Conservation (phyloP, 495 filamentous ascomycete genomes). For the Podospora fimiseda region DNA sequence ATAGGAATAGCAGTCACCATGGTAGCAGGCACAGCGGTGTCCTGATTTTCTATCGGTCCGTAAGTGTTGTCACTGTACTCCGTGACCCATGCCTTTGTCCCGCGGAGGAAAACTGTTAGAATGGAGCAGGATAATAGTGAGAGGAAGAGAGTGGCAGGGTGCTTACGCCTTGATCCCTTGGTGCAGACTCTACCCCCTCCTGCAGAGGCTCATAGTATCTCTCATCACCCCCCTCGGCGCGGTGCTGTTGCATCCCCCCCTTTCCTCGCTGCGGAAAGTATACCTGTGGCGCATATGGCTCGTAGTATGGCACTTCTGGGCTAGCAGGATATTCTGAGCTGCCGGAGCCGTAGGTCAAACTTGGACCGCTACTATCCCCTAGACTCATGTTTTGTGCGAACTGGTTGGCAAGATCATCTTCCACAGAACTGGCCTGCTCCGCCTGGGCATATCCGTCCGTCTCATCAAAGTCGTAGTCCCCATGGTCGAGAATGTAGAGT, state of each 20-base stretch:
- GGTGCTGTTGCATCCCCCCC: constrained; percentile 5
- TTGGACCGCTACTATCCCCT: background rate
- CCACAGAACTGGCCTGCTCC: background rate
- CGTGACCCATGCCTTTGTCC: constrained; percentile 9
- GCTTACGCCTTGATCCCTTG: constrained; percentile 13
- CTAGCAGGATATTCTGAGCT: background rate
- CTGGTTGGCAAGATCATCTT: constrained; percentile 2
- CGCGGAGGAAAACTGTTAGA: background rate
- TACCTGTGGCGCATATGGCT: constrained; percentile 15
- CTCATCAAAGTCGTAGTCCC: background rate
- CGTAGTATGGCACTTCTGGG: constrained; percentile 22
- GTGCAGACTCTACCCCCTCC: background rate
- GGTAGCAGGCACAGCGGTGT: background rate
- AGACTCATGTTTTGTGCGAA: constrained; percentile 13
- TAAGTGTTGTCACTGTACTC: constrained; percentile 11
- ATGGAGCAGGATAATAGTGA: background rate
- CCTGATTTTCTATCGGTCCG: constrained; percentile 4
- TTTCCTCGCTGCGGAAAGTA: background rate
- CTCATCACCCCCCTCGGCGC: no score
- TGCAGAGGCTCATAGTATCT: constrained; percentile 4
- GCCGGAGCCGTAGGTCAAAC: constrained; percentile 4
- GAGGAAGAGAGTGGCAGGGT: background rate
- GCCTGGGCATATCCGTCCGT: background rate
- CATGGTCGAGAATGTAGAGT: constrained; percentile 15
- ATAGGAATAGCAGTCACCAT: background rate